Evolutionary conservation across 108 stramenopile species (phyloP).

Genomic region (Chaetoceros tenuissimus): DNA sequence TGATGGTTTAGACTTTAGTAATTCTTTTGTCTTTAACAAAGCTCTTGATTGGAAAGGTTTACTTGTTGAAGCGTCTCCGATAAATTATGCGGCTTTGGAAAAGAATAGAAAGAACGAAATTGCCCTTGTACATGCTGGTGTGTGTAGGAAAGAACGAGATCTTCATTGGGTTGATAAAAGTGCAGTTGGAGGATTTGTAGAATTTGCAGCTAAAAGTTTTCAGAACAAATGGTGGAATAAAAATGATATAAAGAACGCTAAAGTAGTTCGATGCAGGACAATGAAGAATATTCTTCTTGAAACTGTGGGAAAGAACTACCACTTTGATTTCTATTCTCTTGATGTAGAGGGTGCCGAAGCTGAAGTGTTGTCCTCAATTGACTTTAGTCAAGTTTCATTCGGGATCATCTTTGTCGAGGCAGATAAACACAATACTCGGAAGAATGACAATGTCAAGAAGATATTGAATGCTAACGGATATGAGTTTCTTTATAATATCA

Average conservation of each 20-base stretch:
- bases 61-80: slow-evolving; percentile 7
- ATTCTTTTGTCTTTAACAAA: slow-evolving; percentile 20
- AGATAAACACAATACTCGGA: slow-evolving; percentile 5
- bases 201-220: slow-evolving; percentile 9
- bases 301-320: neutral
- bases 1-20: slow-evolving; percentile 21
- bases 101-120: slow-evolving; percentile 16
- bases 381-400: slow-evolving; percentile 2
- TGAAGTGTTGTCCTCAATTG: slow-evolving; percentile 3
- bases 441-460: neutral
- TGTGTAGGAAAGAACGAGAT: slow-evolving; percentile 1
- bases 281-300: slow-evolving; percentile 4
- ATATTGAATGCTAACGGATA: neutral
- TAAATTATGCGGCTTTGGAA: slow-evolving; percentile 3
- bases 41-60: slow-evolving; percentile 25
- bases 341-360: slow-evolving; percentile 30
- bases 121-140: slow-evolving; percentile 5
- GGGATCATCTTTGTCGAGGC: slow-evolving; percentile 11
- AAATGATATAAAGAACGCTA: neutral
- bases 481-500: neutral
- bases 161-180: slow-evolving; percentile 3
- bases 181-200: slow-evolving; percentile 7
- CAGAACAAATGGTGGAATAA: slow-evolving; percentile 2
- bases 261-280: slow-evolving; percentile 2
- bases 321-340: slow-evolving; percentile 21